These are phyloP conservation scores for Cyberlindnera xylosilytica DNA, from an alignment of 805 yeast genomes.

Conservation along the genomic window DNA sequence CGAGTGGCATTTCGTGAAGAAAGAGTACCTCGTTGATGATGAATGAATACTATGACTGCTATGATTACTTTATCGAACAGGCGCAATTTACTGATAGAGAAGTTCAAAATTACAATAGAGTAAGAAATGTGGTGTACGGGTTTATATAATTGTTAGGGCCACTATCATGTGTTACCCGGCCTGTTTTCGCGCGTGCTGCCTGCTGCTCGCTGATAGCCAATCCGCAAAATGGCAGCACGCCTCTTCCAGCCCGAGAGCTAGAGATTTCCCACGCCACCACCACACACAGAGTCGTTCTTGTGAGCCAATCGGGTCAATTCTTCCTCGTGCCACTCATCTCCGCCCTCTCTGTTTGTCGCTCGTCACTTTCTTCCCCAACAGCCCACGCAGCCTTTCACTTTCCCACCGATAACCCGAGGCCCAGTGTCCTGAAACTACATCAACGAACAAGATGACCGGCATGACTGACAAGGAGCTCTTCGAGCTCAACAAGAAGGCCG, in stretches of 20 bases:
- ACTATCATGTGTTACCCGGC: too few species aligned
- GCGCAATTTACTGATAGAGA: too few species aligned
- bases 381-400: not conserved
- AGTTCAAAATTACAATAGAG: too few species aligned
- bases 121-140: too few species aligned
- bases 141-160: too few species aligned
- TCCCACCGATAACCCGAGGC: not conserved
- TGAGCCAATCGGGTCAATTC: not conserved
- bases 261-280: not conserved
- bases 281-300: too few species aligned
- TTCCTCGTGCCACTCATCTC: not conserved
- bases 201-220: too few species aligned
- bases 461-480: conserved; percentile 39
- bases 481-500: conserved; percentile 89
- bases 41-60: too few species aligned
- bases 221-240: conserved; percentile 12
- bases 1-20: conserved; percentile 28
- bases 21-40: conserved; percentile 8
- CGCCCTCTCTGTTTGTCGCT: not conserved
- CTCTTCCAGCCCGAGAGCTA: not conserved
- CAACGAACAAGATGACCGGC: conserved; percentile 13
- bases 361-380: not conserved
- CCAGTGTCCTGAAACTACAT: not conserved
- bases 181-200: too few species aligned
- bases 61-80: too few species aligned